phyloP scores from a whole-genome alignment of 257 asterid species.

The Salvia hispanica region DNA sequence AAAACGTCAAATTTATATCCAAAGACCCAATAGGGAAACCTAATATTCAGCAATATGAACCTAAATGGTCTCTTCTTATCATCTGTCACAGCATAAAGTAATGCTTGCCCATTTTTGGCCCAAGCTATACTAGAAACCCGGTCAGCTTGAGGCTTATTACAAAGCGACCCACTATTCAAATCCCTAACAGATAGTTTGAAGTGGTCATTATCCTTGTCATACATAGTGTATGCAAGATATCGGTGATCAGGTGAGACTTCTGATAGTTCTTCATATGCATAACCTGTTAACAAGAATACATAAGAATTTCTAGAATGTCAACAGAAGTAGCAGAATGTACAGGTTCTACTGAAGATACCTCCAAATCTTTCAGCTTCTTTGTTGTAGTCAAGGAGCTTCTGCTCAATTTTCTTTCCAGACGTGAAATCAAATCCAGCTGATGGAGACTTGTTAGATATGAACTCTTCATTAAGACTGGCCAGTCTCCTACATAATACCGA shows the following conservation, averaged over 20 bases:
- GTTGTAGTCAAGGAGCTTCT: constrained; percentile 87
- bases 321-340: not conserved
- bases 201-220: constrained; percentile 79
- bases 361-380: constrained; percentile 94
- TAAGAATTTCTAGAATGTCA: constrained; percentile 18
- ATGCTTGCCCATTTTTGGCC: constrained; percentile 85
- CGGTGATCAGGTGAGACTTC: constrained; percentile 95
- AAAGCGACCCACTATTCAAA: constrained; percentile 78
- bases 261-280: constrained; percentile 87
- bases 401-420: constrained; percentile 88
- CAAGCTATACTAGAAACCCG: constrained; percentile 87
- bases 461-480: constrained; percentile 77
- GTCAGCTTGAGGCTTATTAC: constrained; percentile 76
- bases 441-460: constrained; percentile 79
- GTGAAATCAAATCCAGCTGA: constrained; percentile 93
- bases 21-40: constrained; percentile 21
- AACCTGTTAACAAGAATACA: constrained; percentile 47
- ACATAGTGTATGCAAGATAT: constrained; percentile 94
- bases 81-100: constrained; percentile 81
- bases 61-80: constrained; percentile 83
- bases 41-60: constrained; percentile 44
- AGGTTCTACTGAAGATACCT: constrained; percentile 40
- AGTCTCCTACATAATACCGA: constrained; percentile 85
- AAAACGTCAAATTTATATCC: constrained; percentile 27
- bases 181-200: constrained; percentile 77